Evolutionary conservation across 2,329 filamentous ascomycete genomes (phyloP).

Genomic region (Aspergillus fischeri): DNA sequence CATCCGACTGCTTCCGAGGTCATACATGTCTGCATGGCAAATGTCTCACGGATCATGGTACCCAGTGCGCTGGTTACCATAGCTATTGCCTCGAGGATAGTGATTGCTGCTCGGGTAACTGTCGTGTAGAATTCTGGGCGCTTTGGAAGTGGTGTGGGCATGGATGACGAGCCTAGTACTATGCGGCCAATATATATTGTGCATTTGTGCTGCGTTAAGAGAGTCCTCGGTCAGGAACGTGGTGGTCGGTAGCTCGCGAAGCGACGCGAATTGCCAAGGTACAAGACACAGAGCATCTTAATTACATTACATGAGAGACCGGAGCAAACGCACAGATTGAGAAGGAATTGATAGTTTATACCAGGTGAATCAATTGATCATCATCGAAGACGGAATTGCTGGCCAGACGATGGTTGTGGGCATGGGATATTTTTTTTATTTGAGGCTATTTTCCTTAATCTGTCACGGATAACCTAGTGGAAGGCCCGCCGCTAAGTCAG

Average conservation of each 20-base stretch:
- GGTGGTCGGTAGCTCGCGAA: background rate
- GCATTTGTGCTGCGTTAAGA: background rate
- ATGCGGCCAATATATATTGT: background rate
- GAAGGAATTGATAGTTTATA: background rate
- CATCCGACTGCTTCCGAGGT: slow-evolving; percentile 3
- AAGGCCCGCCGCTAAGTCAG: slow-evolving; percentile 33
- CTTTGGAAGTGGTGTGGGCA: background rate
- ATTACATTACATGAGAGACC: background rate
- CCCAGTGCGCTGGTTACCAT: background rate
- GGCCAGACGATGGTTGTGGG: no score
- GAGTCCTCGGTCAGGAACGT: no score
- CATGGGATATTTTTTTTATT: background rate
- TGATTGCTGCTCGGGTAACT: slow-evolving; percentile 1
- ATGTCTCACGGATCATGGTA: background rate
- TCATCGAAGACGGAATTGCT: background rate
- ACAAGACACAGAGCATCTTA: background rate
- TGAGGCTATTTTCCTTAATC: slow-evolving; percentile 18
- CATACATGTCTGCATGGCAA: background rate
- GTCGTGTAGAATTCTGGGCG: background rate
- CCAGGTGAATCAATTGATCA: background rate
- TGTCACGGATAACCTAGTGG: slow-evolving; percentile 42
- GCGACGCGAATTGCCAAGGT: background rate
- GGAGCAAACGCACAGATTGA: background rate
- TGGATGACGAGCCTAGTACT: background rate
- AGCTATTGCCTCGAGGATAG: background rate